Evolutionary conservation across 768 basidiomycete species (phyloP).

Genomic region (Boletellus ananiceps): DNA sequence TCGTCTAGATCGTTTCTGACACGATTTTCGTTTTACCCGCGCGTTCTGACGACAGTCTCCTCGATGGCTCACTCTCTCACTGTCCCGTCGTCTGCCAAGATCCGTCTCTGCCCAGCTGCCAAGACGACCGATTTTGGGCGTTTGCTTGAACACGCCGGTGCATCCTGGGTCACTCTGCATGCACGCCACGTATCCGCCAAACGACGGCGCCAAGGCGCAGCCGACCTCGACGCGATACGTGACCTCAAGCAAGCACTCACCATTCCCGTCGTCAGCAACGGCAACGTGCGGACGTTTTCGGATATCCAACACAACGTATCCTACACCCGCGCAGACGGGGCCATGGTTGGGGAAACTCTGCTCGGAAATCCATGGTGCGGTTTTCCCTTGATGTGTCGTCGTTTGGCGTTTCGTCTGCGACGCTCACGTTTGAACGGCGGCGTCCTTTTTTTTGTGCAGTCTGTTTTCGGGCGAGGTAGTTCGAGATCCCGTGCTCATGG

Average conservation of each 20-base stretch:
- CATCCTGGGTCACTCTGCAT: slow-evolving; percentile 69
- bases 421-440: not conserved
- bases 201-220: slow-evolving; percentile 66
- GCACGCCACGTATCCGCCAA: slow-evolving; percentile 68
- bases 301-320: slow-evolving; percentile 53
- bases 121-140: slow-evolving; percentile 54
- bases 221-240: slow-evolving; percentile 59
- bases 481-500: slow-evolving; percentile 64
- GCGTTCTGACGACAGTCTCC: slow-evolving; percentile 42
- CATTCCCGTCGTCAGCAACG: slow-evolving; percentile 71
- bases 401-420: not conserved
- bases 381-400: too few relatives aligned
- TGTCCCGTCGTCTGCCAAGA: slow-evolving; percentile 63
- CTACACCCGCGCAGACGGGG: slow-evolving; percentile 61
- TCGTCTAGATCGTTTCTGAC: not conserved
- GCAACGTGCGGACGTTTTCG: slow-evolving; percentile 61
- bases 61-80: slow-evolving; percentile 58
- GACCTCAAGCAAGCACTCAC: slow-evolving; percentile 46
- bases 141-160: slow-evolving; percentile 59
- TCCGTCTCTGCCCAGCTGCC: slow-evolving; percentile 50
- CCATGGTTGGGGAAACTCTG: slow-evolving; percentile 80
- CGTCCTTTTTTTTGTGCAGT: slow-evolving; percentile 30
- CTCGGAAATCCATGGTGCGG: slow-evolving; percentile 67
- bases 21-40: not conserved
- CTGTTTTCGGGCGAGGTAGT: slow-evolving; percentile 47